phyloP scores from a whole-genome alignment of 1,139 yeast genomes.

The Eremothecium coryli region DNA sequence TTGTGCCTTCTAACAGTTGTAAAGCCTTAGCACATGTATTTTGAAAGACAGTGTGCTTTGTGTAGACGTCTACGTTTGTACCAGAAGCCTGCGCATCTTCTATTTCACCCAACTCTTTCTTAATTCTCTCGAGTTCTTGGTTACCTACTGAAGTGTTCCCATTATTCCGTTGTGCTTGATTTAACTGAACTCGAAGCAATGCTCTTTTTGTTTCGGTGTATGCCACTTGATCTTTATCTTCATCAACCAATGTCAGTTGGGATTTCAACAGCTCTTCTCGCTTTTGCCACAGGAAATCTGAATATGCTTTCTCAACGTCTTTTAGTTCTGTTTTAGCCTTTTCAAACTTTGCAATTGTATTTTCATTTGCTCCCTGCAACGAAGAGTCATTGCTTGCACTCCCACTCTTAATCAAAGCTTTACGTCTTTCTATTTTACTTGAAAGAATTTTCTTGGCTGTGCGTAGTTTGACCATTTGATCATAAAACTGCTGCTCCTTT shows the following conservation, averaged over 20 bases:
- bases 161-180: neutral
- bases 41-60: constrained; percentile 1
- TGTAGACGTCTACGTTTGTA: neutral
- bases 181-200: neutral
- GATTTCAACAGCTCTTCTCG: neutral
- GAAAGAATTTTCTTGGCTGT: neutral
- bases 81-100: neutral
- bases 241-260: neutral
- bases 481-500: constrained; percentile 1
- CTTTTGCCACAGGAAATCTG: neutral
- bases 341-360: neutral
- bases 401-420: neutral
- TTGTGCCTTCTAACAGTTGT: constrained; percentile 3
- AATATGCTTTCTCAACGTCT: neutral
- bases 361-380: neutral
- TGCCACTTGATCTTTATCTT: neutral
- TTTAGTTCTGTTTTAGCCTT: neutral
- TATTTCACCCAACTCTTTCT: neutral
- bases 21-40: constrained; percentile 3
- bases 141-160: neutral
- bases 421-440: constrained; percentile 1
- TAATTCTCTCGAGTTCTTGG: neutral
- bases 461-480: constrained; percentile 1
- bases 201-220: constrained; percentile 1
- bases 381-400: neutral